These are phyloP conservation scores for Ormosia semicastrata DNA, from an alignment of 306 rosid species.

Conservation along the genomic window DNA sequence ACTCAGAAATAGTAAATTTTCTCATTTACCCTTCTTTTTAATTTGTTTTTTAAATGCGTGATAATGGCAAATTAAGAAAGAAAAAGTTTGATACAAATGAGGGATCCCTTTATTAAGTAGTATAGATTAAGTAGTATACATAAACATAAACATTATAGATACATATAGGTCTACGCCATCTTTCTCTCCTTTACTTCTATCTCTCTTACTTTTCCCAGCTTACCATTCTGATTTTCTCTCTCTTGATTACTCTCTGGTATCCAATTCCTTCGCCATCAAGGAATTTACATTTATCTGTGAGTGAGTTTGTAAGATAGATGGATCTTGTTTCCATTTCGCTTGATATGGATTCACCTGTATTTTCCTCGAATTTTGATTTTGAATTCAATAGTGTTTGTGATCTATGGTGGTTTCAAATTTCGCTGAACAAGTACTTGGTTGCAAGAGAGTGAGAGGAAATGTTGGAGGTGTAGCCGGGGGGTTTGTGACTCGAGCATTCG, in stretches of 20 bases:
- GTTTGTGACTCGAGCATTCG: slow-evolving; percentile 82
- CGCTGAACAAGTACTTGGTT: not conserved
- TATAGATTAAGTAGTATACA: too few relatives aligned
- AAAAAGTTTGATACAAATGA: too few relatives aligned
- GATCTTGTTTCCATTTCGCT: slow-evolving; percentile 25
- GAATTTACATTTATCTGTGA: not conserved
- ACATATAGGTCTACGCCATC: slow-evolving; percentile 27
- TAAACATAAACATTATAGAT: not conserved
- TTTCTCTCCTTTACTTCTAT: slow-evolving; percentile 11
- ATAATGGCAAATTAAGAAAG: too few relatives aligned
- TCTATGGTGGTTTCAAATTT: slow-evolving; percentile 26
- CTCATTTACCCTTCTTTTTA: too few relatives aligned
- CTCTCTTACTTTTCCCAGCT: slow-evolving; percentile 24
- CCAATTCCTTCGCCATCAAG: slow-evolving; percentile 13
- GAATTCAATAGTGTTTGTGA: slow-evolving; percentile 25
- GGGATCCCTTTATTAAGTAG: too few relatives aligned
- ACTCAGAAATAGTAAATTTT: too few relatives aligned
- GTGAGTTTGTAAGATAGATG: not conserved
- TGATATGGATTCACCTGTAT: slow-evolving; percentile 38
- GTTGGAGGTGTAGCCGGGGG: slow-evolving; percentile 98
- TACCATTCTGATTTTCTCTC: not conserved
- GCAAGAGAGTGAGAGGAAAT: slow-evolving; percentile 25
- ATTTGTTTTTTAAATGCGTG: too few relatives aligned
- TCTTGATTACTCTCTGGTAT: not conserved
- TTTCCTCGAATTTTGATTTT: slow-evolving; percentile 23